These are phyloP conservation scores for Amanita molliuscula DNA, from an alignment of 768 basidiomycete genomes.

Conservation along the genomic window DNA sequence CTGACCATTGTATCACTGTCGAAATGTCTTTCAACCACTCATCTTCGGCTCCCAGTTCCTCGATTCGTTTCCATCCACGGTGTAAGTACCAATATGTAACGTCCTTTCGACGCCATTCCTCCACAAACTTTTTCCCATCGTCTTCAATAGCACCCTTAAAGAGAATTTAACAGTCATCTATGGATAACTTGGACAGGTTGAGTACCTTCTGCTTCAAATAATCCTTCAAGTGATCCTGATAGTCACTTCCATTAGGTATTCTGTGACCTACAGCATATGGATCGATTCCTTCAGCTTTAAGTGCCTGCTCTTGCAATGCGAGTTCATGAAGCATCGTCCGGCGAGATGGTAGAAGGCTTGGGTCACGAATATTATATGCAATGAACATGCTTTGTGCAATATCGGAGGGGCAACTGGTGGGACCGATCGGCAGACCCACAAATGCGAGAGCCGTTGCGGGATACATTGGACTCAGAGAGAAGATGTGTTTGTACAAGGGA, in stretches of 20 bases:
- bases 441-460: conserved; percentile 45
- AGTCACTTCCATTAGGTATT: conserved; percentile 28
- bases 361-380: conserved; percentile 32
- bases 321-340: conserved; percentile 29
- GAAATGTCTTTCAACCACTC: conserved; percentile 37
- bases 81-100: conserved; percentile 23
- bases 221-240: conserved; percentile 28
- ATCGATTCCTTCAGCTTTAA: conserved; percentile 33
- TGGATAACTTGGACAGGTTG: not conserved
- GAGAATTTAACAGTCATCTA: not conserved
- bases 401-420: conserved; percentile 39
- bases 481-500: conserved; percentile 7
- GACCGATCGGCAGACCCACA: conserved; percentile 38
- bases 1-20: conserved; percentile 42
- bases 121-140: conserved; percentile 35
- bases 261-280: conserved; percentile 40
- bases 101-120: conserved; percentile 34
- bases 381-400: conserved; percentile 20
- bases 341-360: conserved; percentile 29
- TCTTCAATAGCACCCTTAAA: conserved; percentile 27
- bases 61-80: conserved; percentile 35
- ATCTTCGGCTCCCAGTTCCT: conserved; percentile 25
- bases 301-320: conserved; percentile 25
- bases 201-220: conserved; percentile 12
- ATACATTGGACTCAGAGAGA: conserved; percentile 34